Conservation (phyloP, 2,329 filamentous ascomycete species). For the Ophiostoma sp. region DNA sequence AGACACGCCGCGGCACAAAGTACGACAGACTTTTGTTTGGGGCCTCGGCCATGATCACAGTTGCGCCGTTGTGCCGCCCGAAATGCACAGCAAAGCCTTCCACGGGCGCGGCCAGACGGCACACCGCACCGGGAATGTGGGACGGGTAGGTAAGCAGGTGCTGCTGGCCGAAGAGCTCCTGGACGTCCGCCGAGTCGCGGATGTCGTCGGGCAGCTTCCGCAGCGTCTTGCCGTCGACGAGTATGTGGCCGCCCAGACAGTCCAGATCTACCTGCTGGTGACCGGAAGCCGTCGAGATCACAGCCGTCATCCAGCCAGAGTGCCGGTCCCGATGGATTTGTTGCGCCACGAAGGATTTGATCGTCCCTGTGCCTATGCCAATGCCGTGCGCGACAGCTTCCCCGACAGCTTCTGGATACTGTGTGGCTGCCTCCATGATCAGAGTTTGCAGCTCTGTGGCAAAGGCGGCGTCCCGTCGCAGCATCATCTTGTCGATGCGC, state of each 20-base stretch:
- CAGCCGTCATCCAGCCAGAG: not conserved
- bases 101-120: conserved; percentile 32
- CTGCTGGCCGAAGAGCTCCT: conserved; percentile 49
- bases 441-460: not conserved
- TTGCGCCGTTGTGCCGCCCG: not conserved
- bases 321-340: not conserved
- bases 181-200: conserved; percentile 39
- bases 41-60: not conserved
- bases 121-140: conserved; percentile 46
- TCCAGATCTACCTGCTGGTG: not conserved
- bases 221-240: conserved; percentile 36
- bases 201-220: conserved; percentile 49
- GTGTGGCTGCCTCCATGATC: not conserved
- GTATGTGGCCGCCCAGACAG: conserved; percentile 30
- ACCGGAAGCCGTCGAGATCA: not conserved
- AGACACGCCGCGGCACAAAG: conserved; percentile 21
- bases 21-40: not conserved
- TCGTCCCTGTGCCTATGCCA: not conserved
- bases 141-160: conserved; percentile 51
- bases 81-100: not conserved
- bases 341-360: not conserved
- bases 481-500: not conserved
- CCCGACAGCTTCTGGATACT: not conserved
- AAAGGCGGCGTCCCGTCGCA: not conserved
- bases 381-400: not conserved